phyloP scores from a whole-genome alignment of 371 early-diverging fungal genomes.

The Syncephalastrum monosporum region DNA sequence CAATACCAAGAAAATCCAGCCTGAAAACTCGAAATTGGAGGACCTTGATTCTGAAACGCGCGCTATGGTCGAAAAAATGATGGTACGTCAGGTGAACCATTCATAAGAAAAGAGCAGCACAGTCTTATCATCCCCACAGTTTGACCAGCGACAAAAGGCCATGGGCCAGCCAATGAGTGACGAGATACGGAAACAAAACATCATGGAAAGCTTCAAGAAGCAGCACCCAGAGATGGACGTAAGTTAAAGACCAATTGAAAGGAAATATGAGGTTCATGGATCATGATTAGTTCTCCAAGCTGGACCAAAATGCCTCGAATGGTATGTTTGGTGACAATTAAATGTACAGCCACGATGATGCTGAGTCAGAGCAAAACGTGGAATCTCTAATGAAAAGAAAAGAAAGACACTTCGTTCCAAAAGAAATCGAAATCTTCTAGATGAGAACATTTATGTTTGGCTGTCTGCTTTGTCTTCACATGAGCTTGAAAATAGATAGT shows the following conservation, averaged over 20 bases:
- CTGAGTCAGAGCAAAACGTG: too few relatives aligned
- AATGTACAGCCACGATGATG: too few relatives aligned
- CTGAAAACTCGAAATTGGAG: slow-evolving; percentile 85
- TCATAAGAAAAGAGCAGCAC: background rate
- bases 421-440: too few relatives aligned
- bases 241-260: slow-evolving; percentile 18
- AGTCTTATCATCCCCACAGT: slow-evolving; percentile 45
- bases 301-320: too few relatives aligned
- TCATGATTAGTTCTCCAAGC: too few relatives aligned
- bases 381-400: too few relatives aligned
- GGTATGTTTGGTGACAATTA: too few relatives aligned
- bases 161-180: slow-evolving; percentile 85
- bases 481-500: too few relatives aligned
- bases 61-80: slow-evolving; percentile 85
- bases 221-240: slow-evolving; percentile 59
- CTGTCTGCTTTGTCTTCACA: too few relatives aligned
- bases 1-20: slow-evolving; percentile 87
- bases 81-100: slow-evolving; percentile 38
- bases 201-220: slow-evolving; percentile 76
- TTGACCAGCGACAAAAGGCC: slow-evolving; percentile 89
- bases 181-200: slow-evolving; percentile 73
- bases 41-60: slow-evolving; percentile 93
- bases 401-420: too few relatives aligned
- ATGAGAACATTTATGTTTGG: too few relatives aligned
- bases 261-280: background rate